Conservation (phyloP, 108 stramenopile genomes). For the Discostella stelligeroides region DNA sequence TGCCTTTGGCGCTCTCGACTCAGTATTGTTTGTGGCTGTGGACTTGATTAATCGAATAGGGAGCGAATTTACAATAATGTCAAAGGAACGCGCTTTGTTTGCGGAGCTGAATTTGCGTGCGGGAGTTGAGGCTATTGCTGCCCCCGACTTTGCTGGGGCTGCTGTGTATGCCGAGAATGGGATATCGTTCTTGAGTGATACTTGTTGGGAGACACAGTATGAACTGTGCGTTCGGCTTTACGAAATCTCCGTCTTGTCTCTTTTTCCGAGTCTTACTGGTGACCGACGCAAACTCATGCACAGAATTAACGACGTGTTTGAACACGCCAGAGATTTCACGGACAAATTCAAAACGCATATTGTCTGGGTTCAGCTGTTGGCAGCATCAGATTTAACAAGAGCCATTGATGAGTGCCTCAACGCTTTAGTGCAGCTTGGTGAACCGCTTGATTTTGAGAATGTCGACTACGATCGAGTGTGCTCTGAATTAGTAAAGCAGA, state of each 20-base stretch:
- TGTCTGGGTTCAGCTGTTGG: slow-evolving; percentile 20
- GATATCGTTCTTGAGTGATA: too few relatives aligned
- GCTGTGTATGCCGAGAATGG: slow-evolving; percentile 25
- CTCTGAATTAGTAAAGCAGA: too few relatives aligned
- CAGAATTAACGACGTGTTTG: slow-evolving; percentile 15
- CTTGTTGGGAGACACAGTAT: slow-evolving; percentile 36
- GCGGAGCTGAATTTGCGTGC: too few relatives aligned
- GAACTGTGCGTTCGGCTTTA: slow-evolving; percentile 27
- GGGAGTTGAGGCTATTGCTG: slow-evolving; percentile 17
- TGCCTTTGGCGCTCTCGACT: slow-evolving; percentile 1
- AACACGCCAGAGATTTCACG: slow-evolving; percentile 11
- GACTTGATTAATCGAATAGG: too few relatives aligned
- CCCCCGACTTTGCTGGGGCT: slow-evolving; percentile 23
- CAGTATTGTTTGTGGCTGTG: slow-evolving; percentile 17
- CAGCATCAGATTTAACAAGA: neutral
- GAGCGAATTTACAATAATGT: neutral
- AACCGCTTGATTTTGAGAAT: slow-evolving; percentile 17
- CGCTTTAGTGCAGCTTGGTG: slow-evolving; percentile 17
- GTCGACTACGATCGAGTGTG: slow-evolving; percentile 1
- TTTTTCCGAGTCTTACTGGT: slow-evolving; percentile 10
- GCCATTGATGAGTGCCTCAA: slow-evolving; percentile 26
- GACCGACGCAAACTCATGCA: slow-evolving; percentile 5
- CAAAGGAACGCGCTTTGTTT: slow-evolving; percentile 12
- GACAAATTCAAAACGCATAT: slow-evolving; percentile 28
- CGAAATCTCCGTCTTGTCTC: slow-evolving; percentile 10